These are phyloP conservation scores for Eucalyptus viminalis DNA, from an alignment of 345 rosid genomes.

Conservation along the genomic window DNA sequence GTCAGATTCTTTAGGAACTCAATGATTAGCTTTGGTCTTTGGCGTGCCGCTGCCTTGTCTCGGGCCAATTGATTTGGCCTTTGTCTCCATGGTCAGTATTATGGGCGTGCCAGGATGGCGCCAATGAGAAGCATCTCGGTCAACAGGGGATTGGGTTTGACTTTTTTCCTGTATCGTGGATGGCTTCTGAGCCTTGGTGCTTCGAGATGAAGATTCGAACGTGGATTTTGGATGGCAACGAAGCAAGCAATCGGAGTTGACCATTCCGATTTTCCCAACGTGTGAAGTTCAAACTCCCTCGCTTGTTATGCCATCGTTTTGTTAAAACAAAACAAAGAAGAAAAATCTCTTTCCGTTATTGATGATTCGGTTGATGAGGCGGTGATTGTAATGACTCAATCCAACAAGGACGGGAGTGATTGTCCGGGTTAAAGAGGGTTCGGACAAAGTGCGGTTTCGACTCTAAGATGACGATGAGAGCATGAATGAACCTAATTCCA, in stretches of 20 bases:
- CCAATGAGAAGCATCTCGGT: not conserved
- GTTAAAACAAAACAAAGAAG: not conserved
- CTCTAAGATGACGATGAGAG: no score
- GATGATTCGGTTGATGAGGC: not conserved
- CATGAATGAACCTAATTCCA: no score
- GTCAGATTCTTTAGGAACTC: not conserved
- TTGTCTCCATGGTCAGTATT: not conserved
- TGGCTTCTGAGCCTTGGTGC: not conserved
- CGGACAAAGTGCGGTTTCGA: no score
- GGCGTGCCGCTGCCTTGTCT: not conserved
- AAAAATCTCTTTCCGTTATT: accelerated
- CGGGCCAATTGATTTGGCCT: not conserved
- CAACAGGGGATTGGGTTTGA: not conserved
- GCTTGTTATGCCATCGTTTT: not conserved
- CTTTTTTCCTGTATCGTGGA: not conserved
- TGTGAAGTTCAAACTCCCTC: no score
- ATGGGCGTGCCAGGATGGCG: not conserved
- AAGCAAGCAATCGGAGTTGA: not conserved
- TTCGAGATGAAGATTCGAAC: not conserved
- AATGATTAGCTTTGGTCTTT: not conserved
- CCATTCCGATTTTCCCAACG: not conserved
- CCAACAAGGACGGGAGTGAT: no score
- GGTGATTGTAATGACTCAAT: no score
- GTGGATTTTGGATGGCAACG: not conserved
- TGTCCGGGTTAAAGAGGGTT: no score